Conservation (phyloP, 257 asterid genomes). For the Jacaranda copaia region DNA sequence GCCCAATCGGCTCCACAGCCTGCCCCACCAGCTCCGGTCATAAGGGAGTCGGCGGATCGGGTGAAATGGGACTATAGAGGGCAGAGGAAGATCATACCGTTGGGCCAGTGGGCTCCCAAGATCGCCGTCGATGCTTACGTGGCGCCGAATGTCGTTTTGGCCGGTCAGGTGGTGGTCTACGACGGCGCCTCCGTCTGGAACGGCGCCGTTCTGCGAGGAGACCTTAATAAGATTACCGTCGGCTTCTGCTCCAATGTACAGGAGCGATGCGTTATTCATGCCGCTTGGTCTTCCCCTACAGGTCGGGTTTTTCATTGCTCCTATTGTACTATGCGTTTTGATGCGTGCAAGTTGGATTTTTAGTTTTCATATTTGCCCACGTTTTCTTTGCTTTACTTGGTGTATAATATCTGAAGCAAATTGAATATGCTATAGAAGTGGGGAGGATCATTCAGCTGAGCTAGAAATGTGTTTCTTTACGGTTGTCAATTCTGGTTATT, state of each 20-base stretch:
- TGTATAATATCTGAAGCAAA: neutral
- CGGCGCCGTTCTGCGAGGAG: constrained; percentile 84
- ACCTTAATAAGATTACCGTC: constrained; percentile 80
- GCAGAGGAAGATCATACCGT: constrained; percentile 75
- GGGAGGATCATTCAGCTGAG: neutral
- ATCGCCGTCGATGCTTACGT: constrained; percentile 93
- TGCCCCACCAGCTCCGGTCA: constrained; percentile 42
- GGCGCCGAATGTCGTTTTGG: constrained; percentile 91
- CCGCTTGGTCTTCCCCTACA: constrained; percentile 94
- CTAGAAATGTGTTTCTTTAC: neutral
- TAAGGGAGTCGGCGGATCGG: constrained; percentile 69
- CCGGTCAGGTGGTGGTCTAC: constrained; percentile 89
- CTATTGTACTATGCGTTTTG: neutral
- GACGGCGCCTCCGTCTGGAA: constrained; percentile 96
- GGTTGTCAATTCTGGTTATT: neutral
- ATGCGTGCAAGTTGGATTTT: constrained; percentile 27
- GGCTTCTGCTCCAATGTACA: constrained; percentile 92
- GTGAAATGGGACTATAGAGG: constrained; percentile 95
- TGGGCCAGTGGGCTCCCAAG: constrained; percentile 92
- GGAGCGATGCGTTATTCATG: constrained; percentile 84
- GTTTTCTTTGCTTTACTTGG: neutral
- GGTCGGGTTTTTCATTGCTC: constrained; percentile 45
- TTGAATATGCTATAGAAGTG: constrained; percentile 19
- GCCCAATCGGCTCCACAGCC: constrained; percentile 37
- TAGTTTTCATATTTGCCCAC: neutral